Base-by-base conservation (phyloP, 257 asterid genomes). In the Solanum acaule region DNA sequence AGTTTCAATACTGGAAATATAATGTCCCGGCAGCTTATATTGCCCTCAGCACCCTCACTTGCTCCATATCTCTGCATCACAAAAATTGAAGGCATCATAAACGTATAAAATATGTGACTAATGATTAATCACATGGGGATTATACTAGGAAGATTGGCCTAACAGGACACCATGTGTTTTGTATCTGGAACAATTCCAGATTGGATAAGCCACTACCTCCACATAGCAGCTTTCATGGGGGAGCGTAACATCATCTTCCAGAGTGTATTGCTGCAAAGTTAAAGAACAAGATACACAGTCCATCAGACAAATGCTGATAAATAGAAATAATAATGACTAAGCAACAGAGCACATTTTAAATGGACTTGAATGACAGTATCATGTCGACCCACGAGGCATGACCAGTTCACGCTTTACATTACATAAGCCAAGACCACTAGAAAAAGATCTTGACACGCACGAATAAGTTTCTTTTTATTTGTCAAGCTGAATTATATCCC, bases 221-320 rank as follows among this genome's bases (percentile, higher is more conserved):
- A 92, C 93, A 89, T 94, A 90, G 96, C 99, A 96, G 96, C 94
- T 93, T 88, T 96, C 97, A 34, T 93, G 63, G 98, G 99, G 95
- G 33, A 87, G 99, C 93, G 96, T 94, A 27, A 94, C 93, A 49
- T 91, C 99, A 61, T 91, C 86, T 40, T 81, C 68, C 89, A 97
- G 33, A 31, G 33, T 31, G 33, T 31, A 31, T 31, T 31, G 33
- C 33, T 31, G 33, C 33, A 31, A 31, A 31, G 33, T 31, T 31
- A 31, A 31, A 31, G 33, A 31, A 31, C 33, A 31, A 31, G 33
- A 31, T 31, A 31, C 33, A 31, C 33, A 31, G 33, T 31, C 33
- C 33, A 31, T 31, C 33, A 31, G 85, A 15, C 14, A 42, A 79
- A 77, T 77, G 35, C 61, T 25, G 49, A 44, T 79, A 44, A 79